A percentile compares a stretch with the other conserved stretches of the same genome.
phyloP scores from a whole-genome alignment of 2,329 filamentous ascomycete species.

The Davidsoniella neocaledoniae region DNA sequence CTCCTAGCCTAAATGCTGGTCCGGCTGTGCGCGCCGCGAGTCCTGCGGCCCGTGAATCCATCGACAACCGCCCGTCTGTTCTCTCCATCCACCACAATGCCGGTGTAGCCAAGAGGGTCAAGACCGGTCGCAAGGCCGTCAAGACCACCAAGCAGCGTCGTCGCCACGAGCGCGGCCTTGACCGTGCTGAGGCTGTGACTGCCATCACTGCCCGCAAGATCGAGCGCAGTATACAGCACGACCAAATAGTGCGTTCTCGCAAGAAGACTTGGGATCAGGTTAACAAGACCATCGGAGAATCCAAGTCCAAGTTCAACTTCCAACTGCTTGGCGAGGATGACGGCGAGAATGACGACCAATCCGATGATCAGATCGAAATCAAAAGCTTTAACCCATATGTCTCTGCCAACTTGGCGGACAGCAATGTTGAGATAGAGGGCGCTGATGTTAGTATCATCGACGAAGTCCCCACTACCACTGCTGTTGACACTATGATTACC shows the following conservation, averaged over 20 bases:
- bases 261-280: slow-evolving; percentile 42
- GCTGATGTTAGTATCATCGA: slow-evolving; percentile 4
- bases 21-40: slow-evolving; percentile 8
- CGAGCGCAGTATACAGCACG: slow-evolving; percentile 34
- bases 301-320: slow-evolving; percentile 13
- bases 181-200: slow-evolving; percentile 41
- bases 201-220: slow-evolving; percentile 42
- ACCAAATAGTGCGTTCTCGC: slow-evolving; percentile 30
- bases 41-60: slow-evolving; percentile 4
- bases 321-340: slow-evolving; percentile 11
- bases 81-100: slow-evolving; percentile 49
- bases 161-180: slow-evolving; percentile 39
- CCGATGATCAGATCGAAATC: background rate
- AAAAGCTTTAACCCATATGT: background rate
- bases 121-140: slow-evolving; percentile 35
- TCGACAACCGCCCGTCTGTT: slow-evolving; percentile 40
- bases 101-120: slow-evolving; percentile 52
- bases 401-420: background rate
- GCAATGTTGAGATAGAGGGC: slow-evolving; percentile 1
- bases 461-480: background rate
- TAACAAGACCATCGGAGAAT: slow-evolving; percentile 26
- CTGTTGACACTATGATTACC: background rate
- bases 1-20: slow-evolving; percentile 9
- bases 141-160: slow-evolving; percentile 37
- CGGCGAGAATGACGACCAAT: slow-evolving; percentile 8